Base-by-base conservation (phyloP, 2,329 filamentous ascomycete species). In the Aaosphaeria arxii region DNA sequence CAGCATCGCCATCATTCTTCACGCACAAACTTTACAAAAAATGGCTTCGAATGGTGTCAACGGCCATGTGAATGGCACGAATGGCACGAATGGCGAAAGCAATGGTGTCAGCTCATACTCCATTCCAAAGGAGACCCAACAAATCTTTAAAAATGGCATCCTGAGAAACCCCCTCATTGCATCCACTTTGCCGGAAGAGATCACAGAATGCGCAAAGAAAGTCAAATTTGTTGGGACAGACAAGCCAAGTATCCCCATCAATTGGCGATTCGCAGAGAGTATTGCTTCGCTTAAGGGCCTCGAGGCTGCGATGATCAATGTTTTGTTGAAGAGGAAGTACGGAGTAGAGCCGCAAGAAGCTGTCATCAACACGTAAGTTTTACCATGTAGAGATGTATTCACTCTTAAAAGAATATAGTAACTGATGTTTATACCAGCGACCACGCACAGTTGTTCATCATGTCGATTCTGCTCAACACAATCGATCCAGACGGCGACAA, bases 211-310 rank as follows among this genome's bases (percentile, higher is more conserved):
- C 43, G 67, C 63, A 6, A 62, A 57, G 28, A 51, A 50, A 11
- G 67, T 77, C 39, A 61, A 54, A 0, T 80, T 78, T 47, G 68
- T 71, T 28, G 78, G 78, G 4, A 65, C 56, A 11, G 56, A 67
- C 28, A 58, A 61, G 30, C 78, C 78, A 0, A 74, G 66, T 40
- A 71, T 81, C 7, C 77, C 78, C 0, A 77, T 82, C 59, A 80
- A 79, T 44, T 82, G 80, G 79, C 70, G 78, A 2, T 79, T 81
- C 44, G 77, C 79, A 2, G 79, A 82, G 57, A 79, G 76, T 42
- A 73, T 79, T 1, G 71, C 77, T 0, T 66, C 76, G 1, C 53
- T 80, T 30, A 80, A 79, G 55, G 77, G 65, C 1, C 60, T 77
- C 13, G 77, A 80, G 55, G 77, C 76, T 6, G 69, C 71, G 0